A percentile compares a stretch with the other conserved stretches of the same genome.
phyloP scores from a whole-genome alignment of 2,329 filamentous ascomycete species.

The Fusarium azukiicola region DNA sequence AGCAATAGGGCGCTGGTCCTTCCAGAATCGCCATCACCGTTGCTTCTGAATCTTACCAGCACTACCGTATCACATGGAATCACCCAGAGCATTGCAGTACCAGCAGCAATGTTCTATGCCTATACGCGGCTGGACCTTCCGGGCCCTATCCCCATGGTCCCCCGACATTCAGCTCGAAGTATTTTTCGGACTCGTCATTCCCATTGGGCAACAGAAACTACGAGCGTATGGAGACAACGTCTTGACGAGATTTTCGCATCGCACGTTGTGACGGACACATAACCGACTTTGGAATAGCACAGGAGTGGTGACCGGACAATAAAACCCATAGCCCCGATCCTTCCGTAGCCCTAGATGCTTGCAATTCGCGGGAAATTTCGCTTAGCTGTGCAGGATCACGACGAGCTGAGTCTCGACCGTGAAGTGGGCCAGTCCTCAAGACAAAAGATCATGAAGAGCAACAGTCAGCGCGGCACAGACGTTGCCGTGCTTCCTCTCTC shows the following conservation, averaged over 20 bases:
- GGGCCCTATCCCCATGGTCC: too few relatives aligned
- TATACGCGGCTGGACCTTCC: too few relatives aligned
- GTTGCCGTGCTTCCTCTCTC: neutral
- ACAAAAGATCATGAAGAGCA: neutral
- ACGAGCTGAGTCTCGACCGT: neutral
- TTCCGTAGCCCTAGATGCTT: neutral
- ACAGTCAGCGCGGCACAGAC: neutral
- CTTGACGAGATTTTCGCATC: neutral
- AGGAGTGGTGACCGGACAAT: neutral
- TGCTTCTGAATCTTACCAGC: too few relatives aligned
- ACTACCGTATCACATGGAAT: too few relatives aligned
- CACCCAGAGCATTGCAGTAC: too few relatives aligned
- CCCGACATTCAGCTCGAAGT: neutral
- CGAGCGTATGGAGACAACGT: neutral
- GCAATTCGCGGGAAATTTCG: neutral
- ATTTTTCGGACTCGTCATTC: neutral
- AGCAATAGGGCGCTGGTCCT: too few relatives aligned
- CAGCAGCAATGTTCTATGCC: too few relatives aligned
- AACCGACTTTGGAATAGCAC: conserved; percentile 10
- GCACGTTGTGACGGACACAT: neutral
- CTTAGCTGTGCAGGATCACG: too few relatives aligned
- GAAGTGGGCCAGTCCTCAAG: neutral
- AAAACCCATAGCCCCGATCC: neutral
- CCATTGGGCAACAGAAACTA: neutral
- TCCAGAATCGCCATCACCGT: too few relatives aligned